phyloP scores from a whole-genome alignment of 2,329 filamentous ascomycete species.

The Fusarium chlamydosporum region DNA sequence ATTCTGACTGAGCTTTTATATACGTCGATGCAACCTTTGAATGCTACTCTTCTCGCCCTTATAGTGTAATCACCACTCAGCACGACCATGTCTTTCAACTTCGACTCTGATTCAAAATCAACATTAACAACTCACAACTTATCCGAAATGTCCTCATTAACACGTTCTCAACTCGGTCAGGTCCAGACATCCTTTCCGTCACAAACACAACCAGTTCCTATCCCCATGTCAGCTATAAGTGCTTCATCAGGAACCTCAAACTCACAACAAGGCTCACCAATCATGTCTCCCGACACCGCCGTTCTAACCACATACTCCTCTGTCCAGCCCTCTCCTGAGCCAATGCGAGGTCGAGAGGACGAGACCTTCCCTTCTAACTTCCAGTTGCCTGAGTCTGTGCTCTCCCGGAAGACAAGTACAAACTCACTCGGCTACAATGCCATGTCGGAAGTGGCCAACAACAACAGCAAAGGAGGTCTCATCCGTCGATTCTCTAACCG shows the following conservation, averaged over 20 bases:
- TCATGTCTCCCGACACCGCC: conserved; percentile 68
- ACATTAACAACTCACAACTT: conserved; percentile 48
- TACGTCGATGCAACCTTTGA: conserved; percentile 56
- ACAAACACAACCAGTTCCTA: conserved; percentile 55
- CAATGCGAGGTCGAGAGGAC: conserved; percentile 67
- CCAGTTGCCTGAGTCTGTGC: conserved; percentile 80
- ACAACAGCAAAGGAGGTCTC: conserved; percentile 67
- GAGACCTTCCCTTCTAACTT: conserved; percentile 69
- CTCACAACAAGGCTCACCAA: conserved; percentile 69
- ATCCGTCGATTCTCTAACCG: conserved; percentile 89
- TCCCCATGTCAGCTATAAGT: conserved; percentile 69
- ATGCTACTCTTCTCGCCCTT: conserved; percentile 48
- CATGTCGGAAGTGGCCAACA: conserved; percentile 64
- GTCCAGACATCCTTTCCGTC: conserved; percentile 63
- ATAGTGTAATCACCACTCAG: conserved; percentile 45
- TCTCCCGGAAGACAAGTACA: conserved; percentile 71
- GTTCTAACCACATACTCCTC: conserved; percentile 72
- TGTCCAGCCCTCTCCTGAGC: conserved; percentile 76
- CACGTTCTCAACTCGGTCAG: conserved; percentile 59
- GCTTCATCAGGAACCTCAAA: conserved; percentile 69
- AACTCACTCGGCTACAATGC: conserved; percentile 77
- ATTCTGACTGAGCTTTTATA: conserved; percentile 55
- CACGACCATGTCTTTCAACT: conserved; percentile 47
- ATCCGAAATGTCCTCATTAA: conserved; percentile 60
- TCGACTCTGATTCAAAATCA: conserved; percentile 47